Percentiles rank a stretch among this genome's conserved stretches.
Conservation (phyloP, 2,329 filamentous ascomycete genomes). For the Diplodia corticola region DNA sequence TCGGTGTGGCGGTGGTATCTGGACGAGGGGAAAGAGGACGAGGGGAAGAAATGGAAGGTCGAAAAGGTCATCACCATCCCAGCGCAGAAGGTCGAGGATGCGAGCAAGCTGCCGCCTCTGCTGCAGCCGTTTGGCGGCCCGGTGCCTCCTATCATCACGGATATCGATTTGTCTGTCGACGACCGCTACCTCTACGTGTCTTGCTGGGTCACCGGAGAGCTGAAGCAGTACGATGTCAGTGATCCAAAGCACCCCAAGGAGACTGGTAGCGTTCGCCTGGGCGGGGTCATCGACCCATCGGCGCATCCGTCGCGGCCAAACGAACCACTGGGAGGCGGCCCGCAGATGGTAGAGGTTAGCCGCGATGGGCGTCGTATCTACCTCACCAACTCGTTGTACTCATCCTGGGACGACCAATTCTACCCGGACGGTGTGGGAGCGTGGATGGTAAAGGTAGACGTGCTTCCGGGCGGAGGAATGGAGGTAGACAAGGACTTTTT, state of each 20-base stretch:
- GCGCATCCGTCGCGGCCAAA: background rate
- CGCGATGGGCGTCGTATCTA: background rate
- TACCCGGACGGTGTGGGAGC: background rate
- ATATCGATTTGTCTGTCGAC: background rate
- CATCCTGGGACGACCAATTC: background rate
- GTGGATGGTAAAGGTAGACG: background rate
- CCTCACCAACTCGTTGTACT: slow-evolving; percentile 1
- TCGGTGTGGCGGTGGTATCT: slow-evolving; percentile 1
- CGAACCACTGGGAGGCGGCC: background rate
- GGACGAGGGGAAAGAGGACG: background rate
- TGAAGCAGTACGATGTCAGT: slow-evolving; percentile 1
- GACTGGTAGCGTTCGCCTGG: background rate
- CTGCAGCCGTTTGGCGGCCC: background rate
- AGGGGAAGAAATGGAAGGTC: background rate
- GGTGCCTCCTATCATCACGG: background rate
- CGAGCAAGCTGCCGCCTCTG: background rate
- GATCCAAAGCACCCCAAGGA: background rate
- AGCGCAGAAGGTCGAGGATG: background rate
- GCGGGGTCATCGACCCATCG: background rate
- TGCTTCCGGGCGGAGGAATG: background rate
- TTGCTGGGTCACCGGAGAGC: background rate
- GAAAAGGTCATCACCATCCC: slow-evolving; percentile 1
- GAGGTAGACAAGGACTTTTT: background rate
- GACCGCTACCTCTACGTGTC: background rate
- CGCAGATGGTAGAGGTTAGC: slow-evolving; percentile 6